Evolutionary conservation across 257 asterid species (phyloP).

Genomic region (Fraxinus pennsylvanica): DNA sequence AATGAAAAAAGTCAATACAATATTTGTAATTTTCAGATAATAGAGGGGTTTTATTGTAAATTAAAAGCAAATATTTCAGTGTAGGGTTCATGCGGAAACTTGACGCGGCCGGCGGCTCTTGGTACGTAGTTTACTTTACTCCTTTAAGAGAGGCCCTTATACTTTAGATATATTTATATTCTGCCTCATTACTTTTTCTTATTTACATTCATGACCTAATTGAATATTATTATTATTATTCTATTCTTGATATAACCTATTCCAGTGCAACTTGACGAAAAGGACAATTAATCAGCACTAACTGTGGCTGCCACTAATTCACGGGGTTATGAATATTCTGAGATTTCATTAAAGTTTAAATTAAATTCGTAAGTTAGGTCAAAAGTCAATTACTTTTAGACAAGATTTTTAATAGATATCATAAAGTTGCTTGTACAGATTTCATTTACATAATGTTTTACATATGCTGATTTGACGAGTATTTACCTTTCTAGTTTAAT

Average conservation of each 20-base stretch:
- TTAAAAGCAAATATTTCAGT: no score
- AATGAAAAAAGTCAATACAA: not conserved
- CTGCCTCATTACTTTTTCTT: not conserved
- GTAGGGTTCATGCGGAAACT: not conserved
- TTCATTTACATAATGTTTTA: no score
- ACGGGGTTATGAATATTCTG: not conserved
- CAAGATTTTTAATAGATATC: no score
- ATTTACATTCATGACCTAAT: not conserved
- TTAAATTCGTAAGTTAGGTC: not conserved
- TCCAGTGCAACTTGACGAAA: not conserved
- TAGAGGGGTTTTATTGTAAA: not conserved
- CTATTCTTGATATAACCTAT: not conserved
- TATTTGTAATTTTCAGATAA: not conserved
- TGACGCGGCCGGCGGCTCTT: not conserved
- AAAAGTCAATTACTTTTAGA: not conserved
- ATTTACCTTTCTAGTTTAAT: no score
- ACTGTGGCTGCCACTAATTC: not conserved
- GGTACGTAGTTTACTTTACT: not conserved
- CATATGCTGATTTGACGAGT: no score
- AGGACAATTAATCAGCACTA: not conserved
- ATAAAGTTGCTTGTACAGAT: no score
- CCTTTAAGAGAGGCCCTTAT: not conserved
- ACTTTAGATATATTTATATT: not conserved
- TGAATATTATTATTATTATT: not conserved
- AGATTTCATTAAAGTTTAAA: no score